These are phyloP conservation scores for Gossypium bickii DNA, from an alignment of 345 rosid genomes.

Conservation along the genomic window DNA sequence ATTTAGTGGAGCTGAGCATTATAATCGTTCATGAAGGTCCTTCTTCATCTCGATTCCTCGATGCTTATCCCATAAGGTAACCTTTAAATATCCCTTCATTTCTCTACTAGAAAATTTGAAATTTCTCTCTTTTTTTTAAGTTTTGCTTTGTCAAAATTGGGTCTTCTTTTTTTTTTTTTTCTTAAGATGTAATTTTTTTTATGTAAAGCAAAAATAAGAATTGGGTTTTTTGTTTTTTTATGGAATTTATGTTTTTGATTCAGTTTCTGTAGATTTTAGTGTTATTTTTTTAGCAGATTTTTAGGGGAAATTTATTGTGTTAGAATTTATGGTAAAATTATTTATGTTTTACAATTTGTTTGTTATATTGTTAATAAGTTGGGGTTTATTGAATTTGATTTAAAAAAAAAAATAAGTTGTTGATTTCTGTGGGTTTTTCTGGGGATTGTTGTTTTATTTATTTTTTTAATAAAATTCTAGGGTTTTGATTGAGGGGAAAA, in stretches of 20 bases:
- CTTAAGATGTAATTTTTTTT: background rate
- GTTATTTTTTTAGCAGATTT: constrained; percentile 34
- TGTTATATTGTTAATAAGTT: background rate
- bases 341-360: background rate
- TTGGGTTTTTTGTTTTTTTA: constrained; percentile 22
- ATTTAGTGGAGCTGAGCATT: constrained; percentile 34
- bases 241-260: constrained; percentile 37
- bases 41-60: constrained; percentile 33
- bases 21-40: constrained; percentile 31
- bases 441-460: background rate
- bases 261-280: constrained; percentile 45
- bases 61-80: constrained; percentile 48
- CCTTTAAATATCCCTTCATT: constrained; percentile 26
- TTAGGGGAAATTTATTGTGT: background rate
- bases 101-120: background rate
- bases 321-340: background rate
- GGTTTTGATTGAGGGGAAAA: constrained; percentile 42
- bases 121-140: background rate
- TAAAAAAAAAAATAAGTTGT: background rate
- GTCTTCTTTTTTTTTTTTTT: background rate
- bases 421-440: too few species aligned
- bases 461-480: constrained; percentile 27
- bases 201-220: background rate
- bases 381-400: background rate
- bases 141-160: background rate